Evolutionary conservation across 768 basidiomycete genomes (phyloP).

Genomic region (Strobilomyces echinocephalus): DNA sequence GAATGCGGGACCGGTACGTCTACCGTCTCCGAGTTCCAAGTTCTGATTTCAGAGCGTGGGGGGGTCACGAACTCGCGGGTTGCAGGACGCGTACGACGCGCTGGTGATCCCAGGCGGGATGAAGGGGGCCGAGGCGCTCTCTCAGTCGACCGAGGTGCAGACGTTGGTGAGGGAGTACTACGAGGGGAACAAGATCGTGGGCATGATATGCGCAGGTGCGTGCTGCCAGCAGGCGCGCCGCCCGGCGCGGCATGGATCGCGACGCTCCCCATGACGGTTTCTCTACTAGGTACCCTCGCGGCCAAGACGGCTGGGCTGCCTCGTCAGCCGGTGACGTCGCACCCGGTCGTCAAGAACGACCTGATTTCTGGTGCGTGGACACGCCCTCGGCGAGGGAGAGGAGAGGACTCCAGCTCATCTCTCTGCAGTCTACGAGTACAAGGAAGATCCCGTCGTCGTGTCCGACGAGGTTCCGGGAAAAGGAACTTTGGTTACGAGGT

Average conservation of each 20-base stretch:
- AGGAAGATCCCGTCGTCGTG: conserved; percentile 67
- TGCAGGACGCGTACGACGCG: conserved; percentile 60
- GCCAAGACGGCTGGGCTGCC: conserved; percentile 60
- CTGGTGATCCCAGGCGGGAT: conserved; percentile 76
- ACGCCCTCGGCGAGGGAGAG: neutral
- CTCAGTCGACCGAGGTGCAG: conserved; percentile 55
- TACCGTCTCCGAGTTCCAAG: neutral
- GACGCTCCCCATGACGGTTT: too few relatives aligned
- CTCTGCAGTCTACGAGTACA: conserved; percentile 62
- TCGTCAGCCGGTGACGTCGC: conserved; percentile 68
- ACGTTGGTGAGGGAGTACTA: conserved; percentile 53
- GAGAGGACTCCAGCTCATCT: neutral
- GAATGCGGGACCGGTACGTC: conserved; percentile 44
- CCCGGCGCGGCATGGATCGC: neutral
- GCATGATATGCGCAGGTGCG: conserved; percentile 83
- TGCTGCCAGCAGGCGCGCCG: neutral
- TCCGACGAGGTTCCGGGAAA: conserved; percentile 35
- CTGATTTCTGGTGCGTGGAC: conserved; percentile 48
- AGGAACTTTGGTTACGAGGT: conserved; percentile 75
- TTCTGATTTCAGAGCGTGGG: too few relatives aligned
- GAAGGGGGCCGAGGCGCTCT: conserved; percentile 71
- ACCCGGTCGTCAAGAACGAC: conserved; percentile 61
- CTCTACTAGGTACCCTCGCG: conserved; percentile 54
- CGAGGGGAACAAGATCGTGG: conserved; percentile 45
- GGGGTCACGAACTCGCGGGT: too few relatives aligned